phyloP scores from a whole-genome alignment of 805 yeast genomes.

The baker's yeast (Saccharomyces cerevisiae) region DNA sequence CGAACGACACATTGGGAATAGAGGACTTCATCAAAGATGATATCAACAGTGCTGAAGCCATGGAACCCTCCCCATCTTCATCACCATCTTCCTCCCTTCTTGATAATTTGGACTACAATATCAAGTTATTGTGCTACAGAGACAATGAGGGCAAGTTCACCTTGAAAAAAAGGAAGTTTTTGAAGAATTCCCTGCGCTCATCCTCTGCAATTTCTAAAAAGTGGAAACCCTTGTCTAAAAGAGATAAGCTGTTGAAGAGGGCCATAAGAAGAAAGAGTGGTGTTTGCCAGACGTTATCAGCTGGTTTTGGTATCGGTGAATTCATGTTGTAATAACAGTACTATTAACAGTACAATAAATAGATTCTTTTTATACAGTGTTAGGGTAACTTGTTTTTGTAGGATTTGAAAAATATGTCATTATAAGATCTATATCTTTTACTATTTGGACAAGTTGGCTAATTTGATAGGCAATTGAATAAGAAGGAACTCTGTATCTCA shows the following conservation, averaged over 20 bases:
- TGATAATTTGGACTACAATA: constrained; percentile 13
- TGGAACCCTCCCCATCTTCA: constrained; percentile 1
- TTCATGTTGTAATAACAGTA: constrained; percentile 23
- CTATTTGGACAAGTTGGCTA: too few species aligned
- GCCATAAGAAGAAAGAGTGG: constrained; percentile 29
- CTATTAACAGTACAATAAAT: neutral
- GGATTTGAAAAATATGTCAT: neutral
- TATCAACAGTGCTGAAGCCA: neutral
- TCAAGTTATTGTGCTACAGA: constrained; percentile 25
- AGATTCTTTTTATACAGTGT: neutral
- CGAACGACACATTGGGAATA: neutral
- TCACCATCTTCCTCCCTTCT: constrained; percentile 1
- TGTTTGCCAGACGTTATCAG: constrained; percentile 29
- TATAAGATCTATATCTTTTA: neutral
- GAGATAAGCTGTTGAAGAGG: constrained; percentile 12
- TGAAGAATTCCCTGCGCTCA: neutral
- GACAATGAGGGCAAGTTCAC: constrained; percentile 28
- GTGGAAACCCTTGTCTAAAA: constrained; percentile 2
- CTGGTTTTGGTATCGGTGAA: constrained; percentile 28
- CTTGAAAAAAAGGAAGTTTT: constrained; percentile 13
- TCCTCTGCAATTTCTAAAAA: constrained; percentile 1
- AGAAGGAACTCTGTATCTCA: neutral
- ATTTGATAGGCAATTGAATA: neutral
- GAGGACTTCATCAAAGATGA: neutral
- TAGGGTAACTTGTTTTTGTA: neutral